phyloP scores from a whole-genome alignment of 768 basidiomycete species.

The Leccinum incarnatum region DNA sequence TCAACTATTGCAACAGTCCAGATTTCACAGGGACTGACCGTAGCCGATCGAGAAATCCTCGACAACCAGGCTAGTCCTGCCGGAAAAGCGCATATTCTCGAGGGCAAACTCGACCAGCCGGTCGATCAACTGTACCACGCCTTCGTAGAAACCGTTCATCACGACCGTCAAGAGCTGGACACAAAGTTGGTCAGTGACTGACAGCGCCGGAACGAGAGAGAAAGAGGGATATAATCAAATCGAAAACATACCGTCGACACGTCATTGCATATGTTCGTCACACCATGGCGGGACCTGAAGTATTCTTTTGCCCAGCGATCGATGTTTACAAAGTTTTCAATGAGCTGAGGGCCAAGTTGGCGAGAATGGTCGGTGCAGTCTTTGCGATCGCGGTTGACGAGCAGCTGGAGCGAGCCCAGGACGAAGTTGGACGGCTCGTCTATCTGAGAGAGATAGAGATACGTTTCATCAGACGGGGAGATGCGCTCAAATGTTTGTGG shows the following conservation, averaged over 20 bases:
- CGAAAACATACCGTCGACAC: conserved; percentile 20
- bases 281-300: conserved; percentile 22
- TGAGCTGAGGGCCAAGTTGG: conserved; percentile 27
- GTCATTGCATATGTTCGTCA: conserved; percentile 13
- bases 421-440: conserved; percentile 25
- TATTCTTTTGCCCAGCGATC: conserved; percentile 28
- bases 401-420: conserved; percentile 26
- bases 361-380: conserved; percentile 14
- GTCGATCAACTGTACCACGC: conserved; percentile 28
- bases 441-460: conserved; percentile 11
- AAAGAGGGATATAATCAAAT: not conserved
- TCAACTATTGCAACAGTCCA: not conserved
- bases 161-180: conserved; percentile 29
- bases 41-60: conserved; percentile 31
- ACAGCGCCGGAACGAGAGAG: not conserved
- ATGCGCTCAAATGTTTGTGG: not conserved
- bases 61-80: conserved; percentile 16
- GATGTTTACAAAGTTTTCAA: conserved; percentile 32
- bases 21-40: conserved; percentile 16
- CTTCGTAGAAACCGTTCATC: conserved; percentile 32
- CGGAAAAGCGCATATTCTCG: conserved; percentile 20
- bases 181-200: not conserved
- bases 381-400: conserved; percentile 26
- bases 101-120: conserved; percentile 25
- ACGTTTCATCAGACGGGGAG: conserved; percentile 1